Evolutionary conservation across 2,329 filamentous ascomycete species (phyloP), one percentile per base, ranked within the genome.

Genomic region (Juglanconis sp.): DNA sequence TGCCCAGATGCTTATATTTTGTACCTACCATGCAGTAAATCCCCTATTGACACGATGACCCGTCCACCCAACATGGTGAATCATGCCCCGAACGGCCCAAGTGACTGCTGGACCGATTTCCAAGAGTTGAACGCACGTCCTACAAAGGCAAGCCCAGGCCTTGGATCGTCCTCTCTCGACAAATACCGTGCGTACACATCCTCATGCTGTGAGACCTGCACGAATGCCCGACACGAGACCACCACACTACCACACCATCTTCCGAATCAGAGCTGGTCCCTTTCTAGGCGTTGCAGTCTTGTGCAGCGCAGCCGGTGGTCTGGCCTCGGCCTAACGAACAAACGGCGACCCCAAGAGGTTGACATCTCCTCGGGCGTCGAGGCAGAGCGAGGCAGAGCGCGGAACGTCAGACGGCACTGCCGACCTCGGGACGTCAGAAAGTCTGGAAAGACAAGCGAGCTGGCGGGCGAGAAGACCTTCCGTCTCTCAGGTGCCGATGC

Each of bases 301-400:
- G 36, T 48, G 59, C 58, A 57, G 53, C 50, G 44, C 51, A 55
- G 24, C 24, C 24, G 60, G 42, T 62, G 56, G 50, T 59, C 60
- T 55, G 60, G 51, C 55, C 3, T 47, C n/a, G 10, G 42, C 50
- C 60, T 34, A 59, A 56, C 47, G 46, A 31, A 42, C 52, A 40
- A 36, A 31, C 40, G 34, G 53, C 32, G 24, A 17, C 17, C 15
- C 38, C 36, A 50, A 61, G 32, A 55, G 32, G 44, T 15, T 40
- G n/a, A 11, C 24, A 24, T 34, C 53, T 35, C n/a, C 38, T 4
- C 8, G 13, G 24, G 6, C 38, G 35, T 38, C 17, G 13, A 57
- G 30, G 24, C 36, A 40, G 24, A 40, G 9, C 24, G 24, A 53
- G 31, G 49, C 38, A 36, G n/a, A 53, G 34, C 17, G 30, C 31